These are phyloP conservation scores for Syzygium oleosum DNA, from an alignment of 345 rosid species.

Conservation along the genomic window DNA sequence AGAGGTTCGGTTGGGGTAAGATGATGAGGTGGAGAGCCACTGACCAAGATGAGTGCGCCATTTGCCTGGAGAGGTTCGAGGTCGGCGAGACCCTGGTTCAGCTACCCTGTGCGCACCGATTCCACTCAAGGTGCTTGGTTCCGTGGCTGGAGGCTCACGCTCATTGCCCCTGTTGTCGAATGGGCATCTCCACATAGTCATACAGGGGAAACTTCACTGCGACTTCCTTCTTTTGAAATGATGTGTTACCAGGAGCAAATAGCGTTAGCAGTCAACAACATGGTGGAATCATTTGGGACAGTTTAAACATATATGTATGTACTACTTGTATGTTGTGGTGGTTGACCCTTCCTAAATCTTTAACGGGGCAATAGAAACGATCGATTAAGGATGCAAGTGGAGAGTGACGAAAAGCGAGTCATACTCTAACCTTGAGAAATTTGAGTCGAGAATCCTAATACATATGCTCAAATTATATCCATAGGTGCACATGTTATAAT, in stretches of 20 bases:
- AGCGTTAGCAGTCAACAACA: not conserved
- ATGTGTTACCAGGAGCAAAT: not conserved
- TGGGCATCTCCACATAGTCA: not conserved
- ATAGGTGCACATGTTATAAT: not conserved
- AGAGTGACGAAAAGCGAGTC: not conserved
- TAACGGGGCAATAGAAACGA: not conserved
- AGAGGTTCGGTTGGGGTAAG: constrained; percentile 40
- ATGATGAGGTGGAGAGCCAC: constrained; percentile 30
- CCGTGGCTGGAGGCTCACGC: constrained; percentile 61
- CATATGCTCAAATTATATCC: not conserved
- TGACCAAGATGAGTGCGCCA: constrained; percentile 60
- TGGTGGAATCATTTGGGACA: not conserved
- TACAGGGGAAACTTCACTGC: not conserved
- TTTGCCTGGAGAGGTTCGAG: constrained; percentile 61
- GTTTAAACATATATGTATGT: not conserved
- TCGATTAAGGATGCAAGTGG: not conserved
- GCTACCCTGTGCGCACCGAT: constrained; percentile 61
- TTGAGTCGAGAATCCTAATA: not conserved
- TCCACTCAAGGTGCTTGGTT: constrained; percentile 50
- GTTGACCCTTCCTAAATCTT: not conserved
- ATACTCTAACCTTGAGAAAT: not conserved
- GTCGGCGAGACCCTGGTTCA: constrained; percentile 39
- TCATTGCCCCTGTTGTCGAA: constrained; percentile 73
- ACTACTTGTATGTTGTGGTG: not conserved
- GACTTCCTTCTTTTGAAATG: not conserved